These are phyloP conservation scores for Rhodotorula sp. DNA, from an alignment of 1,284 basidiomycete species.

Conservation along the genomic window DNA sequence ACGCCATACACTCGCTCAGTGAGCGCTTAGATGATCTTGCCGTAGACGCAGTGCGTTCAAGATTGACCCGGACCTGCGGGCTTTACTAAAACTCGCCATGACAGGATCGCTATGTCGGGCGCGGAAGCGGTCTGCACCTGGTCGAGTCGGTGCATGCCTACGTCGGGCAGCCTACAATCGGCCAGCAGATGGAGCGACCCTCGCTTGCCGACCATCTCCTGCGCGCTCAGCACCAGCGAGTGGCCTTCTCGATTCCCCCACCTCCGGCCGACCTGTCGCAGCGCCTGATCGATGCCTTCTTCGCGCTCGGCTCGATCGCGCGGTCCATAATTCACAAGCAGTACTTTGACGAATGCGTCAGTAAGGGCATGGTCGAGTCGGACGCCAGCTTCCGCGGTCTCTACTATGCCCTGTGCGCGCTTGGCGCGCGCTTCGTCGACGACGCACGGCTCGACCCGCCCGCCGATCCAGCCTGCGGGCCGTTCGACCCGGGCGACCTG, in stretches of 20 bases:
- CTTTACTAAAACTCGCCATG: too few relatives aligned
- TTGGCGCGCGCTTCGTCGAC: slow-evolving; percentile 67
- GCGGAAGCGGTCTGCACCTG: slow-evolving; percentile 37
- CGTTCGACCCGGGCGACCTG: not conserved
- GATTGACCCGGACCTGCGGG: too few relatives aligned
- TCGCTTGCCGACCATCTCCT: slow-evolving; percentile 7
- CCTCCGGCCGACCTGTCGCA: slow-evolving; percentile 59
- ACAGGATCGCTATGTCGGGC: slow-evolving; percentile 38
- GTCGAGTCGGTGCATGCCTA: slow-evolving; percentile 26
- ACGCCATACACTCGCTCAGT: slow-evolving; percentile 19
- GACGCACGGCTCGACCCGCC: slow-evolving; percentile 59
- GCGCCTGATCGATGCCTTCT: slow-evolving; percentile 68
- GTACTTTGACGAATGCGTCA: slow-evolving; percentile 66
- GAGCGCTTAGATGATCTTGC: slow-evolving; percentile 22
- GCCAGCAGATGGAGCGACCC: not conserved
- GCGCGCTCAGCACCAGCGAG: slow-evolving; percentile 2
- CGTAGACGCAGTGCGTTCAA: slow-evolving; percentile 16
- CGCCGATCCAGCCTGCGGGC: not conserved
- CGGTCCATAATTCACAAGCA: slow-evolving; percentile 75
- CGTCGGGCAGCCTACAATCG: not conserved
- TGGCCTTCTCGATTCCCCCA: not conserved
- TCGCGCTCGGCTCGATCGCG: slow-evolving; percentile 62
- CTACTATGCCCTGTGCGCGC: slow-evolving; percentile 68
- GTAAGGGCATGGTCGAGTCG: slow-evolving; percentile 61
- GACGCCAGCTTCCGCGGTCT: slow-evolving; percentile 59